Conservation (phyloP, 495 filamentous ascomycete genomes). For the Chaetomium tenue region DNA sequence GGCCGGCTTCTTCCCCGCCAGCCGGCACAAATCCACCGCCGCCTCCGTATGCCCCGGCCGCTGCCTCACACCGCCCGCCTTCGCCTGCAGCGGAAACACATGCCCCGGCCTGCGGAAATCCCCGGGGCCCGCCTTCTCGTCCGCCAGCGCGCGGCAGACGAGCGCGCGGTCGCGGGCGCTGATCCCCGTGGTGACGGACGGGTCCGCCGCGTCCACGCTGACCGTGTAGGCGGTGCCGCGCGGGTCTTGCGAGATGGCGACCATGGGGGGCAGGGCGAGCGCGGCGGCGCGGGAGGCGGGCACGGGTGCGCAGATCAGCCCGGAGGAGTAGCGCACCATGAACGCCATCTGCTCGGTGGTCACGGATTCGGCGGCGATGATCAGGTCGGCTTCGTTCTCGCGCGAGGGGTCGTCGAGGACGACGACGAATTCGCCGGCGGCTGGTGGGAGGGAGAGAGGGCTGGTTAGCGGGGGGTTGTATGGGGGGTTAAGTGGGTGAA, state of each 20-base stretch:
- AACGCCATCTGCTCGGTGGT: constrained; percentile 92
- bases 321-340: constrained; percentile 85
- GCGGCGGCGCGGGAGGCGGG: constrained; percentile 60
- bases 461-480: constrained; percentile 9
- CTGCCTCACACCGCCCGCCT: constrained; percentile 74
- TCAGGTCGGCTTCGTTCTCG: constrained; percentile 97
- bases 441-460: constrained; percentile 42
- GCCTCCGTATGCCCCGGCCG: constrained; percentile 90
- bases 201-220: constrained; percentile 71
- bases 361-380: constrained; percentile 84
- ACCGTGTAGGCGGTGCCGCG: constrained; percentile 91
- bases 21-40: constrained; percentile 77
- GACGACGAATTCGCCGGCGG: constrained; percentile 88
- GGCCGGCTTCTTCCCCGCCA: constrained; percentile 70
- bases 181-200: constrained; percentile 82
- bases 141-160: constrained; percentile 76
- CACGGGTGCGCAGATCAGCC: constrained; percentile 86
- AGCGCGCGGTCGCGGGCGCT: constrained; percentile 82
- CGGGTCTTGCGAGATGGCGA: constrained; percentile 73
- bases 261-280: constrained; percentile 87
- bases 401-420: constrained; percentile 86
- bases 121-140: constrained; percentile 53
- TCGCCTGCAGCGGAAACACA: constrained; percentile 80
- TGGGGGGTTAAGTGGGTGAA: constrained; percentile 12
- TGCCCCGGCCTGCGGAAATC: constrained; percentile 85